Conservation (phyloP, 2,329 filamentous ascomycete genomes). For the Metarhizium guizhouense region DNA sequence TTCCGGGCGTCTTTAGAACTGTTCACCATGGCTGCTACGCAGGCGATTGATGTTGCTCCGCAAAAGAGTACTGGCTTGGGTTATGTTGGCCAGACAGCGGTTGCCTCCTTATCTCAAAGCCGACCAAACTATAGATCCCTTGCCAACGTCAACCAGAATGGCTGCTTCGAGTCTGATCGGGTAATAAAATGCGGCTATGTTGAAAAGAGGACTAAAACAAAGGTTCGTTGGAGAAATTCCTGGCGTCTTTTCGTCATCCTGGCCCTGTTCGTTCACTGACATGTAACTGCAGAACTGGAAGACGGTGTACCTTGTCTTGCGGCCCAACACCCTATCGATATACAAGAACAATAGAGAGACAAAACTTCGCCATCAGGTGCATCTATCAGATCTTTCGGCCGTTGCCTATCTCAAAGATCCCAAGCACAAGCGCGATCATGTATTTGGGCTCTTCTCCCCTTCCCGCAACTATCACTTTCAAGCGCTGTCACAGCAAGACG, state of each 20-base stretch:
- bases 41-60: conserved; percentile 11
- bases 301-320: conserved; percentile 76
- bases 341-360: conserved; percentile 90
- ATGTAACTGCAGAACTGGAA: conserved; percentile 66
- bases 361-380: conserved; percentile 80
- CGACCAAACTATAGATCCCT: conserved; percentile 48
- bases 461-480: conserved; percentile 89
- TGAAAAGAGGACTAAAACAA: conserved; percentile 86
- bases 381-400: conserved; percentile 81
- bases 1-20: not conserved
- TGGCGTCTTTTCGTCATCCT: not conserved
- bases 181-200: conserved; percentile 85
- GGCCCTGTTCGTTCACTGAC: conserved; percentile 8
- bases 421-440: conserved; percentile 75
- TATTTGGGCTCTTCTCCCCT: conserved; percentile 89
- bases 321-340: conserved; percentile 81
- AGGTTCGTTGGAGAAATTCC: conserved; percentile 41
- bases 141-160: conserved; percentile 87
- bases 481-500: conserved; percentile 62
- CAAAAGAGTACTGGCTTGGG: not conserved
- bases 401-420: conserved; percentile 82
- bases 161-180: conserved; percentile 91
- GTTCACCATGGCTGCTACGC: conserved; percentile 11
- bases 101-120: conserved; percentile 15
- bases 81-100: conserved; percentile 9